phyloP scores from a whole-genome alignment of 1,284 basidiomycete genomes.

The Boletellus sp. region DNA sequence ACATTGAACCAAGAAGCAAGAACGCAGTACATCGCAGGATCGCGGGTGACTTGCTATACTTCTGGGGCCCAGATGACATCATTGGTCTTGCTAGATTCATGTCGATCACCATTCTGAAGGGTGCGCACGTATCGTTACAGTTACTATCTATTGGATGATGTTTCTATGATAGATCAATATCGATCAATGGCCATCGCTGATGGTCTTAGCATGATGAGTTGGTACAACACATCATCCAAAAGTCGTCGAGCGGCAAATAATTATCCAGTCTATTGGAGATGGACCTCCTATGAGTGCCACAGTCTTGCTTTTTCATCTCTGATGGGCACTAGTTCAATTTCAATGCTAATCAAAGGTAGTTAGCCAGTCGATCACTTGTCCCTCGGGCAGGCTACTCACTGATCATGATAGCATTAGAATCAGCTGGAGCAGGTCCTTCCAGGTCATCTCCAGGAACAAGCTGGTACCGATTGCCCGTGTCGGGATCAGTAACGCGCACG shows the following conservation, averaged over 20 bases:
- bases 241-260: no score
- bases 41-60: no score
- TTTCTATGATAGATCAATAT: neutral
- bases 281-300: neutral
- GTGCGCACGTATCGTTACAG: neutral
- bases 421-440: neutral
- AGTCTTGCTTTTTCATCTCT: neutral
- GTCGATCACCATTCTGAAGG: neutral
- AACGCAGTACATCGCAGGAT: no score
- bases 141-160: neutral
- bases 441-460: neutral
- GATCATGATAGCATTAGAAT: conserved; percentile 1
- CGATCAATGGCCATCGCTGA: neutral
- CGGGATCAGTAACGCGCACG: conserved; percentile 1
- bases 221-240: no score
- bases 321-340: neutral
- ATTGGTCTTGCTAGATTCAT: no score
- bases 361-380: neutral
- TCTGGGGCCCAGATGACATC: no score
- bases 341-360: conserved; percentile 2
- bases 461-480: conserved; percentile 7
- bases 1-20: no score
- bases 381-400: neutral
- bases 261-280: neutral
- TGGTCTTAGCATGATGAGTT: neutral